Conservation (phyloP, 257 asterid genomes). For the Schizonepeta tenuifolia region DNA sequence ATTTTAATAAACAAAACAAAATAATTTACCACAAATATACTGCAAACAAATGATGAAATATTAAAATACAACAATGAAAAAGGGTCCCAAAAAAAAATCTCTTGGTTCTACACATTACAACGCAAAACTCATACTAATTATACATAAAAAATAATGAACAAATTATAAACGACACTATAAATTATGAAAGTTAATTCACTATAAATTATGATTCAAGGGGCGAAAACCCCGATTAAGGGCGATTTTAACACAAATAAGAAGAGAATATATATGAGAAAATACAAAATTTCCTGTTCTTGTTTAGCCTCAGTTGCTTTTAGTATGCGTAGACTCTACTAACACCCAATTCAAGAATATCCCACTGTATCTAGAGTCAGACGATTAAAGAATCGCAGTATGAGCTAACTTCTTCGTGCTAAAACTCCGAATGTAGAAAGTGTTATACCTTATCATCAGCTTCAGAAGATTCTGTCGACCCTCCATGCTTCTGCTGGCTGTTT, state of each 20-base stretch:
- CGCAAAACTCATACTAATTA: neutral
- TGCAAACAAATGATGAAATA: neutral
- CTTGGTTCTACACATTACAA: slow-evolving; percentile 19
- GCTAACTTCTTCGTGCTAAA: slow-evolving; percentile 49
- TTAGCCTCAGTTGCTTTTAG: slow-evolving; percentile 23
- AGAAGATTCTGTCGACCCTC: slow-evolving; percentile 63
- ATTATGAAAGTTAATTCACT: slow-evolving; percentile 31
- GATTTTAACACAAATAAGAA: slow-evolving; percentile 36
- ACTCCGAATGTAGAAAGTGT: slow-evolving; percentile 37
- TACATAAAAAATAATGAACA: slow-evolving; percentile 12
- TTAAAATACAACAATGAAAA: neutral
- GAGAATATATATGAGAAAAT: slow-evolving; percentile 33
- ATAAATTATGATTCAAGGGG: slow-evolving; percentile 47
- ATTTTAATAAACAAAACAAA: neutral
- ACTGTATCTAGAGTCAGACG: slow-evolving; percentile 52
- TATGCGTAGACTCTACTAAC: slow-evolving; percentile 32
- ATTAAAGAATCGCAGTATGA: slow-evolving; percentile 44
- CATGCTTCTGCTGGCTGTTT: slow-evolving; percentile 61
- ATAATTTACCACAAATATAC: neutral
- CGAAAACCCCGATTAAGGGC: slow-evolving; percentile 29
- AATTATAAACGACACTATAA: neutral
- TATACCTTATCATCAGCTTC: slow-evolving; percentile 79
- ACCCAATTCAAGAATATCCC: slow-evolving; percentile 31
- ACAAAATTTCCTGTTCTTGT: slow-evolving; percentile 44
- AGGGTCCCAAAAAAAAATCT: slow-evolving; percentile 5